Percentiles rank a stretch among this genome's conserved stretches.
Evolutionary conservation across 148 eudicot species (phyloP).

Genomic region (Diospyros lotus): DNA sequence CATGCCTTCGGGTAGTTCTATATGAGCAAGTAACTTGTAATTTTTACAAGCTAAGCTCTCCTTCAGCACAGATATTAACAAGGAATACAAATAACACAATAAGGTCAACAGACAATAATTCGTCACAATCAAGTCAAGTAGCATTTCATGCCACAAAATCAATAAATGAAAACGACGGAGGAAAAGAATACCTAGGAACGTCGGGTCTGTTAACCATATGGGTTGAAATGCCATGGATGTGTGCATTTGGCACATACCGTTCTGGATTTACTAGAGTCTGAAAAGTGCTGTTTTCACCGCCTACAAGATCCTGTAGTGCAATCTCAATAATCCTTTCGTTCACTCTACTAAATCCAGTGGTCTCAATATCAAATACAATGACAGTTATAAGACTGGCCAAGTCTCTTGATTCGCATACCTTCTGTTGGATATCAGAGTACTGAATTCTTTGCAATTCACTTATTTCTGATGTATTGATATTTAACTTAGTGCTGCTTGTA

Average conservation of each 20-base stretch:
- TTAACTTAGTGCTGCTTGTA: constrained; percentile 22
- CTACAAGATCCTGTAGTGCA: constrained; percentile 71
- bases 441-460: constrained; percentile 32
- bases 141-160: neutral
- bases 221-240: constrained; percentile 58
- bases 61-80: neutral
- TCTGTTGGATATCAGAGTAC: constrained; percentile 37
- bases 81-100: neutral
- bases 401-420: constrained; percentile 40
- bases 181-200: constrained; percentile 65
- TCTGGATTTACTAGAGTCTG: constrained; percentile 85
- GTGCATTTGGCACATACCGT: constrained; percentile 42
- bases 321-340: constrained; percentile 70
- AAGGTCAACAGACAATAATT: neutral
- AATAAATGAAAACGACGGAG: neutral
- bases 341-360: constrained; percentile 64
- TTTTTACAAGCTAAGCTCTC: neutral
- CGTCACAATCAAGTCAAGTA: neutral
- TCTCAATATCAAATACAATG: constrained; percentile 79
- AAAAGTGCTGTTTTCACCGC: constrained; percentile 81
- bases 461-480: constrained; percentile 28
- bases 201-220: constrained; percentile 57
- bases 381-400: constrained; percentile 45
- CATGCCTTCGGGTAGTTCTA: neutral
- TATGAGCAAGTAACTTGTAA: neutral